Conservation (phyloP, 345 rosid genomes). For the Zanthoxylum bungeanum region DNA sequence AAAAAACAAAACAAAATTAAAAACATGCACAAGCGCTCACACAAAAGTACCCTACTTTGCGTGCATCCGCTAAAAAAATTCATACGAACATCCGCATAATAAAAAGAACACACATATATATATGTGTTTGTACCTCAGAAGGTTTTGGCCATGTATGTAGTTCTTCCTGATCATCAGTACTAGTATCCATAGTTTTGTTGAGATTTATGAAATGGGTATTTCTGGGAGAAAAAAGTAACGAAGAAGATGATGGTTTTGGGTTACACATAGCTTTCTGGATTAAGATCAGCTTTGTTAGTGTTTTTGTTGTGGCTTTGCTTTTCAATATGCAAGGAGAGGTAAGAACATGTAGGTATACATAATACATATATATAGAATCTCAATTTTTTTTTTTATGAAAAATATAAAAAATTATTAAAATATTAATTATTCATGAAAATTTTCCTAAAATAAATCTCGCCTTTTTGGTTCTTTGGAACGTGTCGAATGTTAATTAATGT, state of each 20-base stretch:
- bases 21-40: background rate
- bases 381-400: too few species aligned
- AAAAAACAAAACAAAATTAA: too few species aligned
- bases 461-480: conserved; percentile 14
- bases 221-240: conserved; percentile 41
- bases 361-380: too few species aligned
- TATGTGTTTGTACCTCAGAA: conserved; percentile 54
- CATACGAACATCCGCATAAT: too few species aligned
- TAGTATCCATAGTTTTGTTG: conserved; percentile 35
- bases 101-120: too few species aligned
- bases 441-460: too few species aligned
- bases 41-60: too few species aligned
- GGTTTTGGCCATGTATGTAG: conserved; percentile 78
- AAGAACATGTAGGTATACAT: conserved; percentile 34
- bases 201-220: conserved; percentile 43
- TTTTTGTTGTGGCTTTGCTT: conserved; percentile 4
- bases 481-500: conserved; percentile 30
- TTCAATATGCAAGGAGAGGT: background rate
- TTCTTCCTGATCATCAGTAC: conserved; percentile 29
- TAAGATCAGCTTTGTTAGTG: background rate
- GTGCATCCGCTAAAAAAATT: too few species aligned
- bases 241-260: conserved; percentile 54
- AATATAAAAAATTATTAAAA: too few species aligned
- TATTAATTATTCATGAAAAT: too few species aligned
- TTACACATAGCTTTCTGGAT: conserved; percentile 49